Conservation (phyloP, 176 grass and related monocot genomes). For the Rhynchospora pubera region DNA sequence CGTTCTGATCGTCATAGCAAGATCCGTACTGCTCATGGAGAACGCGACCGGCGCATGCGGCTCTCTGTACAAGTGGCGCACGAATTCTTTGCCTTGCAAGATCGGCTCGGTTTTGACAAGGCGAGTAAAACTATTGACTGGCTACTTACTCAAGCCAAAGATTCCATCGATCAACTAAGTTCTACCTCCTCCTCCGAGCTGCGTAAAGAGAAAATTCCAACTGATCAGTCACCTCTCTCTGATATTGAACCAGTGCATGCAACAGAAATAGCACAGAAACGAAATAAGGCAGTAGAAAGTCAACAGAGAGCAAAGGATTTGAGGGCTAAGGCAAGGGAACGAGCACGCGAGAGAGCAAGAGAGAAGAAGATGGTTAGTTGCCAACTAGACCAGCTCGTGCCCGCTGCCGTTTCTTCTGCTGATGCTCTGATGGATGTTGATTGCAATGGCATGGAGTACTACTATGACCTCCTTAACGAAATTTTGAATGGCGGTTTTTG, state of each 20-base stretch:
- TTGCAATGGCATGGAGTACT: slow-evolving; percentile 32
- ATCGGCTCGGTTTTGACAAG: slow-evolving; percentile 85
- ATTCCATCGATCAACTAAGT: slow-evolving; percentile 51
- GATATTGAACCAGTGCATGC: background rate
- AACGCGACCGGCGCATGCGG: slow-evolving; percentile 79
- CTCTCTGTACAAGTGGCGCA: slow-evolving; percentile 73
- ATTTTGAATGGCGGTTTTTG: slow-evolving; percentile 40
- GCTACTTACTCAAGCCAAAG: slow-evolving; percentile 78
- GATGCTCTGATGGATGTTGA: slow-evolving; percentile 11
- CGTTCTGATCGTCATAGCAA: slow-evolving; percentile 90
- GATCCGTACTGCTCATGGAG: slow-evolving; percentile 75
- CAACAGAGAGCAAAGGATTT: background rate
- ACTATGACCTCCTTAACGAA: slow-evolving; percentile 40
- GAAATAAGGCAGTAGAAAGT: background rate
- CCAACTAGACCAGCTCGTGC: slow-evolving; percentile 25
- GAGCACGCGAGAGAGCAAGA: slow-evolving; percentile 22
- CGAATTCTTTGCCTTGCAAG: slow-evolving; percentile 83
- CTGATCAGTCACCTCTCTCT: background rate
- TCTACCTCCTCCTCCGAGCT: background rate
- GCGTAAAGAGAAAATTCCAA: background rate
- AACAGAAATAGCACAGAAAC: background rate
- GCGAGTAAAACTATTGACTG: slow-evolving; percentile 91
- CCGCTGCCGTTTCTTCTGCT: slow-evolving; percentile 2
- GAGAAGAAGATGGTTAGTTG: slow-evolving; percentile 31
- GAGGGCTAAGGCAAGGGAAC: slow-evolving; percentile 25